These are phyloP conservation scores for Monosporozyma siamensis DNA, from an alignment of 805 yeast species.

Conservation along the genomic window DNA sequence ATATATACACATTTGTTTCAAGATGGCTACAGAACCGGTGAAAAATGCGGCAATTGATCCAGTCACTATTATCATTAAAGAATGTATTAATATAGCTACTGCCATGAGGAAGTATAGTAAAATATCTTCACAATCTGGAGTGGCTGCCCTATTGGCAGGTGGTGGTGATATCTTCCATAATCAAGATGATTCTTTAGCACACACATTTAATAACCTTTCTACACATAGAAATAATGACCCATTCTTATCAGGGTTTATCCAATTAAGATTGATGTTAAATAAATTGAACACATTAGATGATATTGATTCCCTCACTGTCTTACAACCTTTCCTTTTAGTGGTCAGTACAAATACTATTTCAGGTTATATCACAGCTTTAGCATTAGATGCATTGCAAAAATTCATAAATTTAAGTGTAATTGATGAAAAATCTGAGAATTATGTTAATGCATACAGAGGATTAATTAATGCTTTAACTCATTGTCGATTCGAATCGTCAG, in stretches of 20 bases:
- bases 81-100: conserved; percentile 76
- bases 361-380: conserved; percentile 75
- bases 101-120: conserved; percentile 84
- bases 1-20: too few relatives aligned
- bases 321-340: conserved; percentile 80
- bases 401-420: conserved; percentile 64
- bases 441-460: conserved; percentile 44
- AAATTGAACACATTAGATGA: conserved; percentile 43
- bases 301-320: conserved; percentile 60
- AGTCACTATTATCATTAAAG: conserved; percentile 74
- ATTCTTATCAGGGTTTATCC: conserved; percentile 68
- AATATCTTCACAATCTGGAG: conserved; percentile 54
- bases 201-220: conserved; percentile 27
- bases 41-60: conserved; percentile 49
- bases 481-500: conserved; percentile 92
- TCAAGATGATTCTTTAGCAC: conserved; percentile 34
- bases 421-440: conserved; percentile 46
- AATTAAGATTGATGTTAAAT: conserved; percentile 60
- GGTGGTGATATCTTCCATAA: conserved; percentile 43
- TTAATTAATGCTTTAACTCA: conserved; percentile 62
- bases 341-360: conserved; percentile 78
- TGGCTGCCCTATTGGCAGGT: conserved; percentile 76
- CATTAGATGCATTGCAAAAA: conserved; percentile 66
- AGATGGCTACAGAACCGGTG: neutral
- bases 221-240: conserved; percentile 39